Evolutionary conservation across 805 yeast species (phyloP).

Genomic region (Monosporozyma solicola): DNA sequence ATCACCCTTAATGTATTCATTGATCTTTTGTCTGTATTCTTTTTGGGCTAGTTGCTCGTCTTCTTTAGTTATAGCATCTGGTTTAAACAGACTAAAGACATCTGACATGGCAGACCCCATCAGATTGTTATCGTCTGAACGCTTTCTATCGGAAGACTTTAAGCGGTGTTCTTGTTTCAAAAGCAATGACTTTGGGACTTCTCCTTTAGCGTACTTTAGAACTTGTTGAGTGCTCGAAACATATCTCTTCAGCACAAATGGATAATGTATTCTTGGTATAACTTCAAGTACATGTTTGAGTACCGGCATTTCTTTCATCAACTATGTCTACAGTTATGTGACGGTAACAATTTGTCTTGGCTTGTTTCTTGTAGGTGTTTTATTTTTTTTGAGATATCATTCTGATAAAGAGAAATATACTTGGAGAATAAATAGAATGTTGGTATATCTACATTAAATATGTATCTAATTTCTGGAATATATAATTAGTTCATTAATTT

Average conservation of each 20-base stretch:
- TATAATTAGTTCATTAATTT: background rate
- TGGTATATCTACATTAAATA: background rate
- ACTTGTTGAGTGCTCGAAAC: background rate
- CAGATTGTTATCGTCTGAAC: background rate
- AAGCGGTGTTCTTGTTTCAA: conserved; percentile 3
- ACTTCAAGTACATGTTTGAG: background rate
- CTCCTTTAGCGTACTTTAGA: background rate
- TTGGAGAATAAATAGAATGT: background rate
- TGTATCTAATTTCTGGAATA: background rate
- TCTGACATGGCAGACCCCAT: conserved; percentile 11
- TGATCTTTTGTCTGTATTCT: conserved; percentile 2
- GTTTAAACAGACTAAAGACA: conserved; percentile 20
- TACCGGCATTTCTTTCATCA: background rate
- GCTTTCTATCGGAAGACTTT: background rate
- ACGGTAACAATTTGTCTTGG: too few relatives aligned
- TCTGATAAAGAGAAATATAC: background rate
- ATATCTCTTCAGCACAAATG: background rate
- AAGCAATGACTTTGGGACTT: conserved; percentile 16
- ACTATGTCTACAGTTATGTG: too few relatives aligned
- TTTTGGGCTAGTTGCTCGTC: conserved; percentile 15
- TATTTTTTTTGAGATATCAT: too few relatives aligned
- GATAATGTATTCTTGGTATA: background rate
- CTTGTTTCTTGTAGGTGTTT: too few relatives aligned
- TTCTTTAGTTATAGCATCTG: conserved; percentile 17
- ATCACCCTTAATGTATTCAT: conserved; percentile 6